phyloP scores from a whole-genome alignment of 495 filamentous ascomycete species.

The Aspergillus sparsus region DNA sequence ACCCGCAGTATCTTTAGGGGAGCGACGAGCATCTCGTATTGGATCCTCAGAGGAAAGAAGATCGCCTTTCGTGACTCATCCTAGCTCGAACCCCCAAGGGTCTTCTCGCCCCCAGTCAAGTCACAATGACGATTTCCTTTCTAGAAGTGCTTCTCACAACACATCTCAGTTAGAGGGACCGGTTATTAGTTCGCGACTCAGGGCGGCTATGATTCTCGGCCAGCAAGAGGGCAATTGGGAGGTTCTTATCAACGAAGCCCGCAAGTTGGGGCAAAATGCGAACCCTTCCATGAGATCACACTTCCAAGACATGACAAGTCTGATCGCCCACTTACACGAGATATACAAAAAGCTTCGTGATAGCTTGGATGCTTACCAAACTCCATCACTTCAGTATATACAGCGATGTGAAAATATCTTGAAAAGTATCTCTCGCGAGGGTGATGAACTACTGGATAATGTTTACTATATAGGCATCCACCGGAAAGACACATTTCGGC shows the following conservation, averaged over 20 bases:
- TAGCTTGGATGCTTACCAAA: neutral
- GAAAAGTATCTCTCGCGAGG: slow-evolving; percentile 13
- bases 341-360: slow-evolving; percentile 6
- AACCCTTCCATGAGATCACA: neutral
- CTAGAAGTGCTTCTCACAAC: neutral
- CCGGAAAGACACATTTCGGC: neutral
- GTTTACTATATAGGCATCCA: slow-evolving; percentile 9
- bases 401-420: slow-evolving; percentile 13
- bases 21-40: neutral
- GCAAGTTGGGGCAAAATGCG: neutral
- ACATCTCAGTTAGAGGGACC: neutral
- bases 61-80: no score
- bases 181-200: slow-evolving; percentile 9
- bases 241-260: slow-evolving; percentile 9
- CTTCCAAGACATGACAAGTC: slow-evolving; percentile 2
- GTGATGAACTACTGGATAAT: slow-evolving; percentile 11
- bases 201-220: slow-evolving; percentile 15
- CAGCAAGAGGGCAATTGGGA: slow-evolving; percentile 19
- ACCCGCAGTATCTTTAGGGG: neutral
- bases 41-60: neutral
- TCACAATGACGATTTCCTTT: neutral
- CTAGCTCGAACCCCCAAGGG: no score
- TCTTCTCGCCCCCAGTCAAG: neutral
- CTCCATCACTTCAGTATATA: slow-evolving; percentile 1
- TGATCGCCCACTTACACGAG: slow-evolving; percentile 1